phyloP scores from a whole-genome alignment of 306 rosid species.

The Prunus mume region DNA sequence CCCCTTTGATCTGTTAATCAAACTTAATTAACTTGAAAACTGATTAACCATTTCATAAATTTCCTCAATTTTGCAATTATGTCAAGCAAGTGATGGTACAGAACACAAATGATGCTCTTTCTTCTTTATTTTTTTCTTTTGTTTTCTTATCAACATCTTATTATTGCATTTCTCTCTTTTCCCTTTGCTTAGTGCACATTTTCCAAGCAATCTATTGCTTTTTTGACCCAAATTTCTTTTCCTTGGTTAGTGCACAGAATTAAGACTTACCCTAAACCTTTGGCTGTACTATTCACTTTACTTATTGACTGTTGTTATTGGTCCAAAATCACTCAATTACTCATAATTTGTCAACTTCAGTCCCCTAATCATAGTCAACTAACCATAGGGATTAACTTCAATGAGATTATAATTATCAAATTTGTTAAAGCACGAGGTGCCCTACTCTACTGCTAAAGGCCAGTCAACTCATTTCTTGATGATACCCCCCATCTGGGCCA shows the following conservation, averaged over 20 bases:
- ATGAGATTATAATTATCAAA: background rate
- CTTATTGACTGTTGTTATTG: background rate
- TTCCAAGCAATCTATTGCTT: conserved; percentile 51
- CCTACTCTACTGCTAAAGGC: background rate
- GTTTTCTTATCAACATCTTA: background rate
- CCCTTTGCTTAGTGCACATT: conserved; percentile 45
- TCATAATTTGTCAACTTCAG: background rate
- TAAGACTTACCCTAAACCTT: conserved; percentile 30
- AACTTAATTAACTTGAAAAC: conserved; percentile 19
- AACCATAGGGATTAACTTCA: background rate
- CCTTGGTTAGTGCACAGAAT: conserved; percentile 18
- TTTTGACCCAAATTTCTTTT: conserved; percentile 37
- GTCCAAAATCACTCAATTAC: background rate
- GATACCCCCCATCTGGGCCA: too few relatives aligned
- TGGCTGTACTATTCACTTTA: background rate
- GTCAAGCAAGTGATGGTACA: background rate
- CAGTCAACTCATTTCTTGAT: too few relatives aligned
- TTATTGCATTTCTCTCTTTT: conserved; percentile 4
- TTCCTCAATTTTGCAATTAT: conserved; percentile 9
- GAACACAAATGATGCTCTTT: too few relatives aligned
- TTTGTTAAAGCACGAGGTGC: background rate
- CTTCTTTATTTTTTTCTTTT: too few relatives aligned
- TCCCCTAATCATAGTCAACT: background rate
- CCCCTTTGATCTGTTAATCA: too few relatives aligned
- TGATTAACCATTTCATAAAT: conserved; percentile 27